These are phyloP conservation scores for Fusarium marasasianum DNA, from an alignment of 2,329 filamentous ascomycete genomes.

Conservation along the genomic window DNA sequence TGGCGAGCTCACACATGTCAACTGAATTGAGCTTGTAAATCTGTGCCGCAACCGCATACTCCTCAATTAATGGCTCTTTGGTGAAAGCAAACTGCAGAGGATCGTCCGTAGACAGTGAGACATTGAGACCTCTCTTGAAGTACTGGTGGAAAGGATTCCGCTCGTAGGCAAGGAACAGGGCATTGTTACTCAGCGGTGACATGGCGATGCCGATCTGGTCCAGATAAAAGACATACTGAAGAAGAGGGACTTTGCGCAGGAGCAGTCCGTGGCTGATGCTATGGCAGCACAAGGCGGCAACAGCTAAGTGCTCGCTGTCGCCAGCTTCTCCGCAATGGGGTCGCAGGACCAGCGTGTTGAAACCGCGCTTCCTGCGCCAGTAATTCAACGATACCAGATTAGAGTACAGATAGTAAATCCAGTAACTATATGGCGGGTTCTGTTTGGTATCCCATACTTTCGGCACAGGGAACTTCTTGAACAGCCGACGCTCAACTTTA, in stretches of 20 bases:
- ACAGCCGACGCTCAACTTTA: slow-evolving; percentile 93
- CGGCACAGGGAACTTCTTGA: slow-evolving; percentile 92
- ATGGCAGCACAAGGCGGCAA: slow-evolving; percentile 90
- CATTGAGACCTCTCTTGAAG: slow-evolving; percentile 93
- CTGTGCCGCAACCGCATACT: slow-evolving; percentile 96
- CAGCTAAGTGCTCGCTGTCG: slow-evolving; percentile 94
- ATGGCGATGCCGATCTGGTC: slow-evolving; percentile 99
- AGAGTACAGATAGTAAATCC: slow-evolving; percentile 96
- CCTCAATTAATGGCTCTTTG: slow-evolving; percentile 96
- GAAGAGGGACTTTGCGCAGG: slow-evolving; percentile 89
- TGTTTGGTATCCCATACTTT: slow-evolving; percentile 90
- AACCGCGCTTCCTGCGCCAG: slow-evolving; percentile 89
- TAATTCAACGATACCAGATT: slow-evolving; percentile 93
- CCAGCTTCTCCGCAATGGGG: slow-evolving; percentile 97
- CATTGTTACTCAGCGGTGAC: slow-evolving; percentile 99
- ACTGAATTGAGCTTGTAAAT: slow-evolving; percentile 98
- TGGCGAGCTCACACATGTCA: slow-evolving; percentile 98
- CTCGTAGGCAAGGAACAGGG: slow-evolving; percentile 94
- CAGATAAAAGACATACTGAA: slow-evolving; percentile 98
- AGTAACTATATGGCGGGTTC: slow-evolving; percentile 98
- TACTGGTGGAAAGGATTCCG: slow-evolving; percentile 96
- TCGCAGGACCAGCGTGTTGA: slow-evolving; percentile 93
- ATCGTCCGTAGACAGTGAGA: slow-evolving; percentile 95
- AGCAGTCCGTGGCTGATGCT: slow-evolving; percentile 96
- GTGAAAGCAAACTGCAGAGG: slow-evolving; percentile 98